Conservation (phyloP, 371 early-diverging fungal genomes). For the Mucor plumbeus region DNA sequence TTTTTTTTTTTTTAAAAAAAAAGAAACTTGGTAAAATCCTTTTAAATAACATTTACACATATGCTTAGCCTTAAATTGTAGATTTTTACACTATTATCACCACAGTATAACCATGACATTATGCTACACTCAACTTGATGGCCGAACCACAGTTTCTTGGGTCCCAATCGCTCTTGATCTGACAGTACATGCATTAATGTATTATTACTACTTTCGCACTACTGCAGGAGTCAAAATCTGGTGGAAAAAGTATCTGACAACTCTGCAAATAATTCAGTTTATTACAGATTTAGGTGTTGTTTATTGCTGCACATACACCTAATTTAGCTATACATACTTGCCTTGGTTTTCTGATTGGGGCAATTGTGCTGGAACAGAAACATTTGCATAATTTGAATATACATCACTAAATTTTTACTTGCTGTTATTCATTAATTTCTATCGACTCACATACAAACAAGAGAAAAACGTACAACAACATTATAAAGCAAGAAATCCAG, state of each 20-base stretch:
- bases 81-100: slow-evolving; percentile 85
- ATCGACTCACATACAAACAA: slow-evolving; percentile 74
- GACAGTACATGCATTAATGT: slow-evolving; percentile 88
- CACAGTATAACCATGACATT: slow-evolving; percentile 82
- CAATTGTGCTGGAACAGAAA: slow-evolving; percentile 75
- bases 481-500: not conserved
- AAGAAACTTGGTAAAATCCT: slow-evolving; percentile 52
- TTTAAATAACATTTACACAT: not conserved
- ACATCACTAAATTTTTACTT: slow-evolving; percentile 80
- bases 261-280: slow-evolving; percentile 87
- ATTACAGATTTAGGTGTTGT: slow-evolving; percentile 76
- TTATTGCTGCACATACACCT: slow-evolving; percentile 77
- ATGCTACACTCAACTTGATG: slow-evolving; percentile 73
- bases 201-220: slow-evolving; percentile 87
- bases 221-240: slow-evolving; percentile 78
- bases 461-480: slow-evolving; percentile 25
- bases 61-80: not conserved
- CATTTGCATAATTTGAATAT: slow-evolving; percentile 78
- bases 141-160: slow-evolving; percentile 42
- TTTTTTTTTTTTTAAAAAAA: too few species aligned
- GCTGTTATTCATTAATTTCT: slow-evolving; percentile 84
- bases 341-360: slow-evolving; percentile 68
- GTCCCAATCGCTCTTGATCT: slow-evolving; percentile 78
- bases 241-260: slow-evolving; percentile 91
- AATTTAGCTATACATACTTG: slow-evolving; percentile 63